Evolutionary conservation across 495 filamentous ascomycete species (phyloP), one percentile per base, ranked within the genome.

Genomic region (Arthonia radiata): DNA sequence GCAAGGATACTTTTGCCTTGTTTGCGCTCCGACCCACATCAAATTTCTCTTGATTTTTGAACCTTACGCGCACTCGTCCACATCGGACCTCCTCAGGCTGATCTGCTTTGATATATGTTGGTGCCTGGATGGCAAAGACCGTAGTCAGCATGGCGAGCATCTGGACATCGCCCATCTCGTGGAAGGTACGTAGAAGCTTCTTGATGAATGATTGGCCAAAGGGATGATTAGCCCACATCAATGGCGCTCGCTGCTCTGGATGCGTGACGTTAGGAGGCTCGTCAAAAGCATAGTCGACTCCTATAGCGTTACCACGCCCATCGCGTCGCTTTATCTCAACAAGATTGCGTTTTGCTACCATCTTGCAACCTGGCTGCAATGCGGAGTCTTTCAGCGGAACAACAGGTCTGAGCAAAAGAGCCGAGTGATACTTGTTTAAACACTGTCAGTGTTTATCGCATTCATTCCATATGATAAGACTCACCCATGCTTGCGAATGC

Each of bases 61-160:
- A 59, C 1, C 57, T 59, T 9, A 69, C 59, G 9, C 55, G 64
- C 26, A 90, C 57, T 32, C 42, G 45, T 30, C 34, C 3, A 37
- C 36, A 23, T 51, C 53, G 28, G 31, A 19, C 13, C 29, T 26
- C 31, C 34, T n/a, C n/a, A 16, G 35, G 37, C 15, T 36, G 41
- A 15, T 61, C 55, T 28, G 52, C 57, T 31, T 54, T 53, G n/a
- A 29, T 42, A 24, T 39, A 32, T 17, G 36, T 40, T 7, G 39
- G 43, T 21, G 49, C 49, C 6, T 44, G 44, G 31, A 89, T 76
- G 26, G 66, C 66, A 30, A 93, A 71, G 24, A 91, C 67, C 41
- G 81, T 90, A 1, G 81, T 72, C 8, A 93, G 59, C 82, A 92
- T 90, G 18, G 80, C 83, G 11, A 92, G 55, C 82, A 91, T 92